Base-by-base conservation (phyloP, 2,329 filamentous ascomycete species). In the Arthrobotrys musiformis region DNA sequence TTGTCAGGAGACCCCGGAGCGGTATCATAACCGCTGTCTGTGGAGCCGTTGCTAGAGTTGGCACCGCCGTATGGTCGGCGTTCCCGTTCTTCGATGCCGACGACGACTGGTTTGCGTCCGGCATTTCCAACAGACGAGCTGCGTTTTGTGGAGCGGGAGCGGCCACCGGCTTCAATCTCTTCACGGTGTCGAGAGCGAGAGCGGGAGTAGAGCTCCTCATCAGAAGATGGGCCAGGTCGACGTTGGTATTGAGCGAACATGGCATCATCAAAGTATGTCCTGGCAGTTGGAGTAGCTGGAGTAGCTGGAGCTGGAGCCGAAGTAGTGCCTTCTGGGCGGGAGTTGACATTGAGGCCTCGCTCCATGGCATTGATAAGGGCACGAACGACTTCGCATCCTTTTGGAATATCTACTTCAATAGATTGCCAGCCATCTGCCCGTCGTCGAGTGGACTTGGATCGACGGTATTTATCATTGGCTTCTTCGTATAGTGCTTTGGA, bases 321-420 rank as follows among this genome's bases (percentile, higher is more conserved):
- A 42, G 40, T 26, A 19, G 70, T 30, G 17, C 22, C 24, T 40
- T 70, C 67, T n/a, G 61, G 58, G 24, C 74, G 74, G 37, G 68
- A 60, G 35, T 70, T 72, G 62, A 78, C 52, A 58, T 68, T 63
- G 35, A 72, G 68, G 8, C 74, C 74, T 17, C 74, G 40, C 40
- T 78, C 68, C 68, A 78, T 78, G 13, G 74, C 74, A 15, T 64
- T 78, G 54, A 78, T 63, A 26, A 78, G 74, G 19, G 67, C 46
- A 42, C 74, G 74, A 13, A 78, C 74, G 35, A 78, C 68, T 17
- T 78, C 74, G 46, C 74, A 78, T 11, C 74, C 74, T 62, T 78
- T 73, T 11, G 74, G 74, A 19, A 78, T 73, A n/a, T 78, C 74
- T 54, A 73, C 74, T 54, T 73, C 74, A 56, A 78, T 72, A n/a